Base-by-base conservation (phyloP, 2,329 filamentous ascomycete species). In the Clathrospora elynae region DNA sequence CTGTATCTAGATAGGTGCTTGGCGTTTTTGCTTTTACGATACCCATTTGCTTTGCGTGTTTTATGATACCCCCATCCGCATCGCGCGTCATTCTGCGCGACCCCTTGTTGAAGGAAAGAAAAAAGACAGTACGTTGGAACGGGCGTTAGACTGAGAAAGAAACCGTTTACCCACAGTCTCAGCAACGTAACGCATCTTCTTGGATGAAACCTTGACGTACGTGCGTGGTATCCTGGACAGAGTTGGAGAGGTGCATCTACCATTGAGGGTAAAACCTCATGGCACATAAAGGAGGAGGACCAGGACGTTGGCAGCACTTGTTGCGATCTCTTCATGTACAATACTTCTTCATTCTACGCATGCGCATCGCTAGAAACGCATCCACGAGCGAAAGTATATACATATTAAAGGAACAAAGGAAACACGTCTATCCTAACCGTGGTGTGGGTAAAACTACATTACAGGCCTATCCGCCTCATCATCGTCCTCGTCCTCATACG, bases 401-500 rank as follows among this genome's bases (percentile, higher is more conserved):
- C 40, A 28, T 32, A 49, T 25, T 39, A 25, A 19, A 34, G 20
- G 28, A 17, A 38, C 22, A n/a, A 32, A 22, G 26, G 29, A 16
- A 38, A 43, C 16, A 20, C 24, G 46, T 38, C 38, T 17, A 35
- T 43, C 23, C 32, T 17, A 31, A 32, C 44, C 25, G 24, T 18
- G 25, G 33, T 49, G 46, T 44, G 43, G 33, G 36, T 44, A 45
- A 40, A 31, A 51, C 55, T 42, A 68, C 62, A 68, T 64, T 17
- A 68, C 63, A 3, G 64, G 63, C 25, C 63, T 51, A 32, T 62
- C 59, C 35, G 56, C 46, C 51, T 68, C 64, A 37, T 67, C 64
- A 31, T 68, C 64, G 6, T 62, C 58, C 9, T 67, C 62, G 16
- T 61, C 61, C 5, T 63, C 57, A 36, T 64, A 63, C 5, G 55